These are phyloP conservation scores for Aspergillus ochraceus DNA, from an alignment of 2,329 filamentous ascomycete genomes.

Conservation along the genomic window DNA sequence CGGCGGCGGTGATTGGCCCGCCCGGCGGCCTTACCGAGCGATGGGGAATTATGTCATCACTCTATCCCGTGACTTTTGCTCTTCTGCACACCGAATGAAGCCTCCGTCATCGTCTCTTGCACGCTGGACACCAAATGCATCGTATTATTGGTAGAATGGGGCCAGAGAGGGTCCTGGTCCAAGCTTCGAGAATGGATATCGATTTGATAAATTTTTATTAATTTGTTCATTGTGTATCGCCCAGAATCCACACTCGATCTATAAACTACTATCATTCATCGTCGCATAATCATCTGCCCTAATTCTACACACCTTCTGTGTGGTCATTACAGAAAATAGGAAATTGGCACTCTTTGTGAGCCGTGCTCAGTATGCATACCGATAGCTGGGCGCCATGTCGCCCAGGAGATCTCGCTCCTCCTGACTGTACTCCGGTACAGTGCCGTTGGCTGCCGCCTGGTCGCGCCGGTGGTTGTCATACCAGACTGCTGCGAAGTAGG, in stretches of 20 bases:
- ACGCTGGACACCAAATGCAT: too few relatives aligned
- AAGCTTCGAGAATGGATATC: not conserved
- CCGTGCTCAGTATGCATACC: constrained; percentile 37
- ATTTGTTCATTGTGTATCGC: not conserved
- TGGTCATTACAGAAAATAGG: not conserved
- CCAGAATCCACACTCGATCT: not conserved
- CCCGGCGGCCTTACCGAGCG: constrained; percentile 21
- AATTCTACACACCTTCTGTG: not conserved
- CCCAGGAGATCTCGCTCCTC: constrained; percentile 38
- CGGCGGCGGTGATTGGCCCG: constrained; percentile 16
- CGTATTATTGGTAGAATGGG: too few relatives aligned
- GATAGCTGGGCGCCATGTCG: constrained; percentile 44
- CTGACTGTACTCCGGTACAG: constrained; percentile 17
- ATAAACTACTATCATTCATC: not conserved
- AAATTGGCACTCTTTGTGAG: not conserved
- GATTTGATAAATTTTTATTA: not conserved
- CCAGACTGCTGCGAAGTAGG: constrained; percentile 39
- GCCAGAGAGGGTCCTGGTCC: too few relatives aligned
- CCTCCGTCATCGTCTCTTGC: too few relatives aligned
- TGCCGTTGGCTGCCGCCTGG: constrained; percentile 24
- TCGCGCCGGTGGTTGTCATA: constrained; percentile 44
- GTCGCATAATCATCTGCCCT: not conserved
- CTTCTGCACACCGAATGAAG: not conserved
- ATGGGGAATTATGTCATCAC: constrained; percentile 14
- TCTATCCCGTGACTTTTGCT: not conserved